Base-by-base conservation (phyloP, 176 grass and related monocot genomes). In the Bolboschoenus planiculmis region DNA sequence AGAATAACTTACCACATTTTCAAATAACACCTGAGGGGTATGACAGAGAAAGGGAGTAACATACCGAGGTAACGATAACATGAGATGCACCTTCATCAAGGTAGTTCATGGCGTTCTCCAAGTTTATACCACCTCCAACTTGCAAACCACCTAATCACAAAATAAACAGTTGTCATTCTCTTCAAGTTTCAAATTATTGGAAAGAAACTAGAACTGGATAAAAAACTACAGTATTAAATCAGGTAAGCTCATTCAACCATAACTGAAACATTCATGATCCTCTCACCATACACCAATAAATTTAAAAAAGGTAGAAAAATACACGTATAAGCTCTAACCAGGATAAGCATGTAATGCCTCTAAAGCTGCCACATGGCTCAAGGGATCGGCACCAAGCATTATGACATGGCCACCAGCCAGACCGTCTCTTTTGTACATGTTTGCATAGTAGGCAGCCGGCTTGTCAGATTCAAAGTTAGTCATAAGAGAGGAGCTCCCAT, bases 61-160 rank as follows among this genome's bases (percentile, higher is more conserved):
- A 44, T 89, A 95, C 92, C 68, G 92, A 98, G 23, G 96, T 98
- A 79, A 98, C 92, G 83, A 95, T 95, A 82, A 95, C 92, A 66
- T 98, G 96, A 84, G 92, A 95, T 57, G 96, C 96, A 36, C 96
- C 96, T 98, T 95, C 90, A 31, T 91, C 84, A 80, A 95, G 79
- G 78, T 95, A 94, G 70, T 46, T 84, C 50, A 66, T 87, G 66
- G 92, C 90, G 89, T 98, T 98, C 72, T 95, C 89, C 67, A 79
- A 87, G 88, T 95, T 95, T 86, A 98, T 95, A 36, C 92, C 96
- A 86, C 92, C 96, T 87, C 96, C 96, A 87, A 98, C 86, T 89
- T 95, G 96, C 87, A 98, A 87, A 79, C 96, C 89, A 90, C 96
- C 96, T 95, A 87, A 30, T 76, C 43, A 76, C 2, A 76, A 68